Base-by-base conservation (phyloP, 345 rosid genomes). In the Isatis tinctoria region DNA sequence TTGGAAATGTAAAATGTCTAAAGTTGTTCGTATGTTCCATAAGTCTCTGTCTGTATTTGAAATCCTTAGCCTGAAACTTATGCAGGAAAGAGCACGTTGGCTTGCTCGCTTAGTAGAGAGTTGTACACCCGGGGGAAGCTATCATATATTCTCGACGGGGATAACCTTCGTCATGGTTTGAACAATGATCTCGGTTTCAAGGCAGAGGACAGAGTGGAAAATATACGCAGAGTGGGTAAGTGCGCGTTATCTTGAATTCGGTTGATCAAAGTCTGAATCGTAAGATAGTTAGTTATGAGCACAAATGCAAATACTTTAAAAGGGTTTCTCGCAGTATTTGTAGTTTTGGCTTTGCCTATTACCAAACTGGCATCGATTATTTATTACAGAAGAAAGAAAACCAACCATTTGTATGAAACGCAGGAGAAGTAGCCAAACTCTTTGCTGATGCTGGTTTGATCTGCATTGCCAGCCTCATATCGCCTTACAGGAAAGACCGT, bases 1-100 rank as follows among this genome's bases (percentile, higher is more conserved):
- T 60, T 71, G 22, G 11, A 17, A 39, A 8, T 49, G 43, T 48
- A 11, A 17, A 39, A 8, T 49, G 43, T 48, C 28, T n/a, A 14
- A 49, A 51, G 33, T 39, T 51, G 3, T 48, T 49, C 14, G 39
- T 17, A 36, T 39, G 39, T 14, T 36, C 14, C 40, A 8, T 18
- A 47, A 40, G 37, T 67, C 69, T 70, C 17, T 53, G 9, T 69
- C 6, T 52, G 3, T 47, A 60, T 18, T 8, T 26, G 3, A 6
- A 47, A 27, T 16, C 48, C 1, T 27, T 3, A 69, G 40, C 6
- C 26, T 41, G 32, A 12, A 47, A 54, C 43, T 56, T 61, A 12
- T 81, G 61, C 77, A 94, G 98, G 98, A 45, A 94, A 94, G 80
- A 94, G 98, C 85, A 89, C 98, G 18, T 60, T 94, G 79, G 98